These are phyloP conservation scores for Leishmania gerbilli DNA, from an alignment of 208 protist species.

Conservation along the genomic window DNA sequence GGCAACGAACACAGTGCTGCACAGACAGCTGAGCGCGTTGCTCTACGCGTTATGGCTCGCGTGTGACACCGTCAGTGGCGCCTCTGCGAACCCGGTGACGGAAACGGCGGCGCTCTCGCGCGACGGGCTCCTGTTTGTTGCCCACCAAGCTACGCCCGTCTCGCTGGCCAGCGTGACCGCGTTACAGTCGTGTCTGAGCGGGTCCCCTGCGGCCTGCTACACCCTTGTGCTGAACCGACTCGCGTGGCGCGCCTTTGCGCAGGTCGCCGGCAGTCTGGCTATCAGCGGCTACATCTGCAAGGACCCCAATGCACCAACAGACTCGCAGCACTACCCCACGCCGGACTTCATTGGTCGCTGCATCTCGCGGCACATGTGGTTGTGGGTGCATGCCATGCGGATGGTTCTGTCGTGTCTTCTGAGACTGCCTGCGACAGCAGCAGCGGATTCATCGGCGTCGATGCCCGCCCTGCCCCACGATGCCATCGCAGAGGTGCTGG, in stretches of 20 bases:
- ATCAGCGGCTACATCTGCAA: constrained; percentile 32
- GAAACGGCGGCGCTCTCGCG: constrained; percentile 13
- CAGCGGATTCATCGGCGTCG: neutral
- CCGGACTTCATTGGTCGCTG: constrained; percentile 22
- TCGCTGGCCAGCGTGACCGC: constrained; percentile 15
- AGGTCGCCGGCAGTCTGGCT: constrained; percentile 23
- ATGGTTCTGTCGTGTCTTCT: constrained; percentile 12
- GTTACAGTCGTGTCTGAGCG: constrained; percentile 18
- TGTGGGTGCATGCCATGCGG: constrained; percentile 31
- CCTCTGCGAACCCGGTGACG: constrained; percentile 6
- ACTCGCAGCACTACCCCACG: constrained; percentile 18
- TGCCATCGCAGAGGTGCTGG: constrained; percentile 14
- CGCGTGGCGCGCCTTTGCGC: constrained; percentile 27
- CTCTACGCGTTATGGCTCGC: constrained; percentile 42
- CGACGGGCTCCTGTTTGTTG: constrained; percentile 31
- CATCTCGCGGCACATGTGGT: constrained; percentile 22
- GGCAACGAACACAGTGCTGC: constrained; percentile 49
- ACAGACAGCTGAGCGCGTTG: constrained; percentile 46
- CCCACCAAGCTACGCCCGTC: constrained; percentile 15
- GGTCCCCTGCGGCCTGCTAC: constrained; percentile 20
- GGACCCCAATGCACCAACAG: constrained; percentile 20
- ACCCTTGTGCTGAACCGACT: constrained; percentile 33
- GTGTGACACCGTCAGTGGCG: constrained; percentile 3
- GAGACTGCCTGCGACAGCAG: constrained; percentile 2
- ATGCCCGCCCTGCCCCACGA: constrained; percentile 6